Conservation (phyloP, 345 rosid species). For the Ceriops decandra region DNA sequence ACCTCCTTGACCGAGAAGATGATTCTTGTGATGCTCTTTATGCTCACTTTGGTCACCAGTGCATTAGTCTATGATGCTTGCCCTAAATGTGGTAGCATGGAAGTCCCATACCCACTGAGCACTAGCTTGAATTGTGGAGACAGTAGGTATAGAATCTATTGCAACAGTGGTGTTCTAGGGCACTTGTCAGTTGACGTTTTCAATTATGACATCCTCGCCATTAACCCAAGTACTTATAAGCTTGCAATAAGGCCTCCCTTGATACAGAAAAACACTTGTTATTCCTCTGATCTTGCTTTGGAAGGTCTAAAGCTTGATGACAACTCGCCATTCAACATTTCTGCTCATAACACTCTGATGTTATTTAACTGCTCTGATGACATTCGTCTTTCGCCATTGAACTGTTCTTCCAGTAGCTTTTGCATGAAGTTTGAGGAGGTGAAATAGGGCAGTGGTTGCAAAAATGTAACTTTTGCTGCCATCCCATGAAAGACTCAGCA, state of each 20-base stretch:
- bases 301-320: conserved; percentile 52
- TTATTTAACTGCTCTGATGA: conserved; percentile 47
- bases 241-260: conserved; percentile 46
- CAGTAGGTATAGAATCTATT: conserved; percentile 40
- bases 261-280: conserved; percentile 33
- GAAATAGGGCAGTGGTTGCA: conserved; percentile 36
- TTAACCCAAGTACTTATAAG: conserved; percentile 30
- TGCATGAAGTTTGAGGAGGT: conserved; percentile 47
- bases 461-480: conserved; percentile 51
- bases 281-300: conserved; percentile 38
- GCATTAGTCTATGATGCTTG: conserved; percentile 32
- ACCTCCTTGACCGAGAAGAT: conserved; percentile 10
- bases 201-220: conserved; percentile 41
- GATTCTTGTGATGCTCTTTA: conserved; percentile 18
- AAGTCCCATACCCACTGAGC: conserved; percentile 60
- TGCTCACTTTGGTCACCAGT: conserved; percentile 25
- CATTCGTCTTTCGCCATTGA: conserved; percentile 46
- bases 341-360: conserved; percentile 52
- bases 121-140: conserved; percentile 47
- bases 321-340: conserved; percentile 53
- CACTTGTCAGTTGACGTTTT: conserved; percentile 39
- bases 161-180: conserved; percentile 37
- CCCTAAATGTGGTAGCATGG: conserved; percentile 48
- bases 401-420: conserved; percentile 44
- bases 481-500: conserved; percentile 53